These are phyloP conservation scores for Komagataella populi DNA, from an alignment of 805 yeast species.

Conservation along the genomic window DNA sequence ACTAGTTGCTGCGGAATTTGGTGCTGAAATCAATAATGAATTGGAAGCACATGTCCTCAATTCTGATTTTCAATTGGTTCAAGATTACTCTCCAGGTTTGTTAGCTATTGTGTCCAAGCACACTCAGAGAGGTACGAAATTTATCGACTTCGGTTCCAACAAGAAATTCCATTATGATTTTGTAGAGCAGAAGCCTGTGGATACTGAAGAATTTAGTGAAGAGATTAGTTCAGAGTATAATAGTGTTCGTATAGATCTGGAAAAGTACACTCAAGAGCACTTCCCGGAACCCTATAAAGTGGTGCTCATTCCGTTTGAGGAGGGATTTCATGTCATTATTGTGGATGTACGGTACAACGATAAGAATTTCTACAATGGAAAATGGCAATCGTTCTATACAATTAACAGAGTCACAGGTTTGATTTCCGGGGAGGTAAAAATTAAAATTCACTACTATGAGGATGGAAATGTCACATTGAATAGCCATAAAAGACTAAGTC, in stretches of 20 bases:
- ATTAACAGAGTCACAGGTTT: slow-evolving; percentile 18
- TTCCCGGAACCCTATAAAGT: slow-evolving; percentile 46
- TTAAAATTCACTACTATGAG: slow-evolving; percentile 87
- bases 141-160: slow-evolving; percentile 35
- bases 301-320: slow-evolving; percentile 24
- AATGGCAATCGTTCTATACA: slow-evolving; percentile 64
- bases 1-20: not conserved
- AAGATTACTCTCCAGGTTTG: slow-evolving; percentile 3
- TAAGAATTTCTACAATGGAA: slow-evolving; percentile 78
- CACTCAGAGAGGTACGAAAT: slow-evolving; percentile 37
- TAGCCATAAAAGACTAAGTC: slow-evolving; percentile 22
- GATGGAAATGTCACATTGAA: slow-evolving; percentile 88
- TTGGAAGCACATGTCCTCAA: slow-evolving; percentile 13
- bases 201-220: slow-evolving; percentile 24
- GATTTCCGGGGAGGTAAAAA: slow-evolving; percentile 38
- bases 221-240: slow-evolving; percentile 9
- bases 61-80: slow-evolving; percentile 18
- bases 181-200: slow-evolving; percentile 30
- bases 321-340: slow-evolving; percentile 23
- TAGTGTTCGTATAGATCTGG: slow-evolving; percentile 16
- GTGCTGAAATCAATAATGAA: slow-evolving; percentile 5
- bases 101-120: slow-evolving; percentile 27
- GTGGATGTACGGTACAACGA: slow-evolving; percentile 64
- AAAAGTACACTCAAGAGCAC: slow-evolving; percentile 45
- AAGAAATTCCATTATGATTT: slow-evolving; percentile 49